phyloP scores from a whole-genome alignment of 1,284 basidiomycete genomes.

The Papiliotrema fonsecae region DNA sequence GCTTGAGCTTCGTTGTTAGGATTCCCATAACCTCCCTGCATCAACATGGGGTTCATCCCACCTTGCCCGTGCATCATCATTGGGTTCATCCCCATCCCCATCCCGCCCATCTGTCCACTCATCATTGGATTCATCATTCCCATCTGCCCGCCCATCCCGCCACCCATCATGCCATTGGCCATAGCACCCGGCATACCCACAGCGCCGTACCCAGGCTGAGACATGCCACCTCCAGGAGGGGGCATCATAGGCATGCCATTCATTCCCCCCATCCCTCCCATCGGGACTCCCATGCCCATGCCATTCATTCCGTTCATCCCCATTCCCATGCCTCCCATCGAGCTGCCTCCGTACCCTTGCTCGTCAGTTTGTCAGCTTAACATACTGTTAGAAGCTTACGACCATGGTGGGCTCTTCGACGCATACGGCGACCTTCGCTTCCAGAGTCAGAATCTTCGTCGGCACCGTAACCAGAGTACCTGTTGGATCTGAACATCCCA shows the following conservation, averaged over 20 bases:
- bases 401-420: conserved; percentile 4
- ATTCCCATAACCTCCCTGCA: conserved; percentile 10
- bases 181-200: conserved; percentile 19
- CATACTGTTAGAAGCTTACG: conserved; percentile 2
- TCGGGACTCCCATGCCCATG: neutral
- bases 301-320: conserved; percentile 4
- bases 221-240: conserved; percentile 16
- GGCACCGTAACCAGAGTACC: conserved; percentile 10
- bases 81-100: conserved; percentile 12
- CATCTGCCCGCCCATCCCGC: conserved; percentile 12
- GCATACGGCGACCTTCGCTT: conserved; percentile 5
- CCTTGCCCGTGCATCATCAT: conserved; percentile 6
- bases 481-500: neutral
- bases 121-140: conserved; percentile 7
- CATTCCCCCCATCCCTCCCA: conserved; percentile 15
- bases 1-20: conserved; percentile 31
- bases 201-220: conserved; percentile 18
- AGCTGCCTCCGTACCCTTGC: too few relatives aligned
- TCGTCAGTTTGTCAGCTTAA: too few relatives aligned
- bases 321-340: neutral
- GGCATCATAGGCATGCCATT: conserved; percentile 11
- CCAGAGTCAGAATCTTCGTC: conserved; percentile 14
- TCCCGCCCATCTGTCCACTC: conserved; percentile 8
- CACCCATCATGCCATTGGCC: conserved; percentile 7
- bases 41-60: conserved; percentile 13